These are phyloP conservation scores for Torulaspora maleeae DNA, from an alignment of 805 yeast species.

Conservation along the genomic window DNA sequence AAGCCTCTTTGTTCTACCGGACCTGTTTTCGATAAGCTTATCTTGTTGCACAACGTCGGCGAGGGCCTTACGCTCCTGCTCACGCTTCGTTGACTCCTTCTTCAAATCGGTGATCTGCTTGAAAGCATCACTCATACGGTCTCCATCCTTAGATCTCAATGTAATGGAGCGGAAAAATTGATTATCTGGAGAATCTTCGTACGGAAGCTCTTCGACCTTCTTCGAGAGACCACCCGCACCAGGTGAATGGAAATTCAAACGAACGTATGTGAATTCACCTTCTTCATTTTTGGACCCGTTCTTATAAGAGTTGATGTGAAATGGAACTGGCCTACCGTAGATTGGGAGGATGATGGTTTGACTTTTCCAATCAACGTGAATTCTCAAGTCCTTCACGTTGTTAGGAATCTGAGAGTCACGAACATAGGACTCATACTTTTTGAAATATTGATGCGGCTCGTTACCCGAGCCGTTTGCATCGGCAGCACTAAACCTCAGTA, in stretches of 20 bases:
- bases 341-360: constrained; percentile 90
- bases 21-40: constrained; percentile 71
- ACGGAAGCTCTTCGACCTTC: constrained; percentile 78
- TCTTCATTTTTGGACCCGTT: constrained; percentile 94
- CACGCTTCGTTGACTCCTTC: constrained; percentile 85
- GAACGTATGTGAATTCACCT: constrained; percentile 86
- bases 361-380: constrained; percentile 80
- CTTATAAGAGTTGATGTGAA: constrained; percentile 90
- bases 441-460: constrained; percentile 57
- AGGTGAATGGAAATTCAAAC: constrained; percentile 90
- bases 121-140: constrained; percentile 84
- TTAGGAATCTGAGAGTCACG: constrained; percentile 89
- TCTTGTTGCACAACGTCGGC: constrained; percentile 96
- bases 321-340: constrained; percentile 95
- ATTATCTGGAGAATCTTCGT: constrained; percentile 82
- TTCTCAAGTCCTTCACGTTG: constrained; percentile 73
- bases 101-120: constrained; percentile 88
- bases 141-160: constrained; percentile 83
- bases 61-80: constrained; percentile 81
- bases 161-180: constrained; percentile 84
- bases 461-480: constrained; percentile 58
- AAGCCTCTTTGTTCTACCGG: constrained; percentile 78
- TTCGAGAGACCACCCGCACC: constrained; percentile 71
- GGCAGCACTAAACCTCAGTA: constrained; percentile 72
- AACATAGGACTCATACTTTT: constrained; percentile 88